Evolutionary conservation across 306 rosid genomes (phyloP), one percentile per base, ranked within the genome.

Genomic region (Canavalia gladiata): DNA sequence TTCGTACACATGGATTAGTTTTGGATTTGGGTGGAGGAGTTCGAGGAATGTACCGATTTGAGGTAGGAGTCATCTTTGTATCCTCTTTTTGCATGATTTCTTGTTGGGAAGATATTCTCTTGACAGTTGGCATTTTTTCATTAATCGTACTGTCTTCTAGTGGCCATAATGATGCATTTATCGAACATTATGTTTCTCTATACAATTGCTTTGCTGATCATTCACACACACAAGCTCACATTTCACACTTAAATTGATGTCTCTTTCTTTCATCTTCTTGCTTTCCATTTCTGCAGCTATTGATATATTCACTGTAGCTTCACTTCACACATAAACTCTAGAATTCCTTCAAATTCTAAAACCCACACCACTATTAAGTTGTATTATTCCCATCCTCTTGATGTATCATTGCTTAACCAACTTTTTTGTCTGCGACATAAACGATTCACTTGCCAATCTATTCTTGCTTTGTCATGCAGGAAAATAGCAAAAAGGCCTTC

Each of bases 21-120:
- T 92, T 95, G 86, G 98, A 93, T 84, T 89, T 95, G 86, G 97
- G 98, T 46, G 90, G 91, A 83, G 97, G 94, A 77, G 72, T 88
- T 46, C 92, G 88, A 63, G 99, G 94, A 72, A 93, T 95, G 97
- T 89, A 90, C 86, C 90, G 92, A 57, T 93, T 89, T 25, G 87
- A 95, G 99, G 99, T 91, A 90, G 18, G 81, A 65, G 60, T 41
- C 8, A 30, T 56, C 72, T 45, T 62, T 46, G 39, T 49, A 69
- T 63, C 28, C 65, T 47, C 29, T 81, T 72, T 76, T 54, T 56
- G 71, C 51, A 46, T 18, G 74, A 70, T 65, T n/a, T 75, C 12
- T 35, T 62, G 45, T 74, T 72, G 56, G 9, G 8, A 34, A 45
- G 55, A 28, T 64, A 9, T 64, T 74, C 43, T 65, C 60, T n/a